A percentile compares a stretch with the other conserved stretches of the same genome.
These are phyloP conservation scores for Macadamia integrifolia DNA, from an alignment of 164 flowering plant genomes.

Conservation along the genomic window DNA sequence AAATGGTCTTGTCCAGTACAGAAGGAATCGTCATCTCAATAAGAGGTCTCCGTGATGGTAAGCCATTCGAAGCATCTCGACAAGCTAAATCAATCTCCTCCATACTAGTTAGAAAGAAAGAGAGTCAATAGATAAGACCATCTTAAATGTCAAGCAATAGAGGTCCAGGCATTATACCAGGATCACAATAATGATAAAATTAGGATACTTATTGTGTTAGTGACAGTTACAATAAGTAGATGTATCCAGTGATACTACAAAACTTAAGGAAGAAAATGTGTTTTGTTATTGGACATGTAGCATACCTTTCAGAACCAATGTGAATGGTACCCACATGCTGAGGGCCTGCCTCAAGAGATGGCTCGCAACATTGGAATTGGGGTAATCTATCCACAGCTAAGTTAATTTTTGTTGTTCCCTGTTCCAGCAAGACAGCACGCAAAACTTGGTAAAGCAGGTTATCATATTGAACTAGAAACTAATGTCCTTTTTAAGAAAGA, in stretches of 20 bases:
- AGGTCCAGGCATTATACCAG: background rate
- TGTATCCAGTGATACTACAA: background rate
- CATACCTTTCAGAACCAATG: conserved; percentile 87
- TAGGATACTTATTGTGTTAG: background rate
- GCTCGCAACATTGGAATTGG: conserved; percentile 64
- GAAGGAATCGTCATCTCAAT: conserved; percentile 99
- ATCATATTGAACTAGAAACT: background rate
- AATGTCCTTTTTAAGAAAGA: background rate
- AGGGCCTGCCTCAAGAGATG: conserved; percentile 60
- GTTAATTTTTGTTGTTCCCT: conserved; percentile 94
- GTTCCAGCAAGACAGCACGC: conserved; percentile 17
- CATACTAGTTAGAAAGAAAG: conserved; percentile 39
- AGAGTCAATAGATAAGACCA: conserved; percentile 11
- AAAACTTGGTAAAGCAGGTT: background rate
- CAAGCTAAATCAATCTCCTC: conserved; percentile 80
- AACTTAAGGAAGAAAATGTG: background rate
- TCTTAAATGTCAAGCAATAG: background rate
- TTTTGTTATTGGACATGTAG: background rate
- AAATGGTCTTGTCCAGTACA: conserved; percentile 78
- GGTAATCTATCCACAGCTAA: conserved; percentile 81
- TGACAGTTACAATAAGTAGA: background rate
- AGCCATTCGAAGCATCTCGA: conserved; percentile 76
- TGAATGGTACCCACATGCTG: conserved; percentile 94
- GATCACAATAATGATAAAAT: background rate
- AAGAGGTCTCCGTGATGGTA: conserved; percentile 77